These are phyloP conservation scores for Rubroshorea leprosula DNA, from an alignment of 345 rosid species.

Conservation along the genomic window DNA sequence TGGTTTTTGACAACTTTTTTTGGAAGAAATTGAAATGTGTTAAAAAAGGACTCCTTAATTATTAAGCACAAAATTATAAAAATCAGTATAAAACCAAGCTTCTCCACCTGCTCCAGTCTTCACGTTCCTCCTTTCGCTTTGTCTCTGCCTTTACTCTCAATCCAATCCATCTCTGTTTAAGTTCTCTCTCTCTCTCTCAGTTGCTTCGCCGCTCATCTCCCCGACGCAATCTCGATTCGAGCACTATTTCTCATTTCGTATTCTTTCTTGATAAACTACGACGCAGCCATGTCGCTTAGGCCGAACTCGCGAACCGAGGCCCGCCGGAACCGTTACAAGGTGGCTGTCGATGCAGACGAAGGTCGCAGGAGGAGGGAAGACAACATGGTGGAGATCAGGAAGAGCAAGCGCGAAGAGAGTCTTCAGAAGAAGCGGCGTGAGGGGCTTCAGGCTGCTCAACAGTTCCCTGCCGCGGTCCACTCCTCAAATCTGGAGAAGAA, in stretches of 20 bases:
- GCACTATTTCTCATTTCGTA: not conserved
- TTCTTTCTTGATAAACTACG: not conserved
- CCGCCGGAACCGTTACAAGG: constrained; percentile 76
- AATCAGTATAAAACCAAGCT: not conserved
- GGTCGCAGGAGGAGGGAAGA: constrained; percentile 90
- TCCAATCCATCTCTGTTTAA: not conserved
- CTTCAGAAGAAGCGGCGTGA: constrained; percentile 91
- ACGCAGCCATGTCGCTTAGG: constrained; percentile 62
- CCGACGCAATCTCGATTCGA: not conserved
- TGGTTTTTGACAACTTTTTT: no score
- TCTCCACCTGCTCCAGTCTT: not conserved
- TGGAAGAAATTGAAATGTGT: no score
- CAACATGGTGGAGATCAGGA: constrained; percentile 96
- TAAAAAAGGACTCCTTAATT: no score
- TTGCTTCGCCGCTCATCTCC: not conserved
- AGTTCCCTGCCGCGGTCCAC: constrained; percentile 34
- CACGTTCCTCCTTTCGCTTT: not conserved
- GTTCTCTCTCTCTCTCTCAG: not conserved
- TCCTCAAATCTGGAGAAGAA: constrained; percentile 48
- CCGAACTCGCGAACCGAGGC: constrained; percentile 69
- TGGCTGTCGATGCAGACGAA: constrained; percentile 84
- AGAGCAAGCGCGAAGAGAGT: constrained; percentile 86
- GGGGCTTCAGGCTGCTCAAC: constrained; percentile 53
- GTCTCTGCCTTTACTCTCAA: not conserved
- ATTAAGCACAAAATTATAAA: no score